Percentiles rank a stretch among this genome's conserved stretches.
These are phyloP conservation scores for Ballota nigra DNA, from an alignment of 257 asterid species.

Conservation along the genomic window DNA sequence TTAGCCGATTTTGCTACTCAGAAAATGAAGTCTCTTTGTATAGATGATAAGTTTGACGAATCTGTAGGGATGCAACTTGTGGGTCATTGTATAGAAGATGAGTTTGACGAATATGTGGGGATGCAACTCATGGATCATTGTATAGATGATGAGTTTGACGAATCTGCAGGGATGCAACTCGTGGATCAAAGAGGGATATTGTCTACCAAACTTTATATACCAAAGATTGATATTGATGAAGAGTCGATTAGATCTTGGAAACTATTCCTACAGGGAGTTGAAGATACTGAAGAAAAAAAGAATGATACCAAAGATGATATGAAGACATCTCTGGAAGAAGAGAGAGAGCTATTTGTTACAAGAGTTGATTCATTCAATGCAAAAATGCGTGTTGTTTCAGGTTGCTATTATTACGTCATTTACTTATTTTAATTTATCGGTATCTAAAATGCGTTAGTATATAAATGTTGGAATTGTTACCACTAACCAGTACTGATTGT, in stretches of 20 bases:
- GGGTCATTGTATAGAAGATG: too few relatives aligned
- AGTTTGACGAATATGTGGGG: too few relatives aligned
- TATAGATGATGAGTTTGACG: background rate
- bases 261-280: slow-evolving; percentile 22
- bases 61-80: too few relatives aligned
- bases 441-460: background rate
- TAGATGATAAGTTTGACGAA: too few relatives aligned
- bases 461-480: background rate
- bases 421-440: too few relatives aligned
- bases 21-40: slow-evolving; percentile 21
- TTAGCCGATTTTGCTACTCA: slow-evolving; percentile 13
- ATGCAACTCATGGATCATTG: too few relatives aligned
- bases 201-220: background rate
- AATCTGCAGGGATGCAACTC: background rate
- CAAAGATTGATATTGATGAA: slow-evolving; percentile 38
- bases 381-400: slow-evolving; percentile 41
- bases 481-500: background rate
- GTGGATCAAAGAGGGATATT: slow-evolving; percentile 27
- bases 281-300: slow-evolving; percentile 16
- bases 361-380: slow-evolving; percentile 30
- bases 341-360: slow-evolving; percentile 20
- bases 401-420: too few relatives aligned
- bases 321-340: slow-evolving; percentile 25
- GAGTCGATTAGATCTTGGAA: slow-evolving; percentile 37
- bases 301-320: slow-evolving; percentile 24